Conservation (phyloP, 305 asterid genomes). For the Fraxinus ornus region DNA sequence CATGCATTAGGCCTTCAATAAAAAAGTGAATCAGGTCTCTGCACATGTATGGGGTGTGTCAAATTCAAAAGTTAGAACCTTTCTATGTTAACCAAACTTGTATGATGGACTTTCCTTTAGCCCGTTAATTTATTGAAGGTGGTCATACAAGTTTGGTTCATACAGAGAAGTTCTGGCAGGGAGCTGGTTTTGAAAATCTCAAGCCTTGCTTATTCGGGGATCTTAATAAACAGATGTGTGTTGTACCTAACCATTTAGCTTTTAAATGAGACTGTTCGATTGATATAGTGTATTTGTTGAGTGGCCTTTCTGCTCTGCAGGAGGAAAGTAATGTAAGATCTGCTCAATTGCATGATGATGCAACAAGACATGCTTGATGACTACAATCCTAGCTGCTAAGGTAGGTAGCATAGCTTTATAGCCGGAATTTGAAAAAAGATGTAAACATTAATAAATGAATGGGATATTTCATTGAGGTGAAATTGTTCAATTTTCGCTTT, state of each 20-base stretch:
- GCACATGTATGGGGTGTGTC: neutral
- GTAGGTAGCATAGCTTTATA: too few species aligned
- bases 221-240: neutral
- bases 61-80: neutral
- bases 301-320: slow-evolving; percentile 33
- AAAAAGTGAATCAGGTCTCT: neutral
- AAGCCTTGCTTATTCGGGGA: neutral
- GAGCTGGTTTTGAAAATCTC: neutral
- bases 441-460: too few species aligned
- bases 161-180: neutral
- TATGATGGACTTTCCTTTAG: neutral
- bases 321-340: slow-evolving; percentile 67
- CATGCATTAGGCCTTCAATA: neutral
- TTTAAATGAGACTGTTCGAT: neutral
- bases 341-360: too few species aligned
- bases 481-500: too few species aligned
- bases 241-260: neutral
- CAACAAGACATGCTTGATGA: too few species aligned
- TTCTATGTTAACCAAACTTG: neutral
- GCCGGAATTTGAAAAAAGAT: too few species aligned
- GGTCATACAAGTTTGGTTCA: neutral
- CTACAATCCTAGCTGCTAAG: too few species aligned
- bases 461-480: too few species aligned
- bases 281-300: slow-evolving; percentile 6
- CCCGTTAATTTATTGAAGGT: neutral